These are phyloP conservation scores for Kwoniella bestiolae DNA, from an alignment of 768 basidiomycete species.

Conservation along the genomic window DNA sequence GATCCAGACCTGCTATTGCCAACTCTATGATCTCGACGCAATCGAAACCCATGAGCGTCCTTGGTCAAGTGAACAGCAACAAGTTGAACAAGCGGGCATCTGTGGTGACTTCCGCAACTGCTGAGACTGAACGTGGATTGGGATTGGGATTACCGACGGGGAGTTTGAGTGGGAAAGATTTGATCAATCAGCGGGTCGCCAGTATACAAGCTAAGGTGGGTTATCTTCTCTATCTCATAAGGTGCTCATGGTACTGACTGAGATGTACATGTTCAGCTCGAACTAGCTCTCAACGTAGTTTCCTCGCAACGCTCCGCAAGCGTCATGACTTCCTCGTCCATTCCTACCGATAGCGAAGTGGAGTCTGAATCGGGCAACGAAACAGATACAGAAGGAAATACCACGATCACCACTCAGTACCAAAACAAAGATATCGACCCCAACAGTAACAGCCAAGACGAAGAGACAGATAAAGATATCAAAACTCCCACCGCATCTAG, in stretches of 20 bases:
- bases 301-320: conserved; percentile 16
- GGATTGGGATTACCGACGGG: neutral
- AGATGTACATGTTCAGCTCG: conserved; percentile 1
- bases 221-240: neutral
- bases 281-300: conserved; percentile 13
- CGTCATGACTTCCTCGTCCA: conserved; percentile 2
- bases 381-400: conserved; percentile 2
- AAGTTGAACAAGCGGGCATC: conserved; percentile 12
- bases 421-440: neutral
- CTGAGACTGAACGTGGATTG: conserved; percentile 74
- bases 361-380: conserved; percentile 3
- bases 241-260: too few relatives aligned
- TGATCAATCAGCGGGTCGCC: conserved; percentile 82
- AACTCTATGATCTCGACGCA: conserved; percentile 6
- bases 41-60: conserved; percentile 6
- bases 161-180: conserved; percentile 68
- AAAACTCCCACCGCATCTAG: conserved; percentile 15
- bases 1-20: conserved; percentile 5
- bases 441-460: neutral
- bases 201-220: conserved; percentile 88
- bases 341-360: neutral
- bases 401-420: neutral
- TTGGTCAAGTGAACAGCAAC: conserved; percentile 8
- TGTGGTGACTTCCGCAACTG: conserved; percentile 58
- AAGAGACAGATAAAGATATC: neutral